These are phyloP conservation scores for Edaphochlamys debaryana DNA, from an alignment of 139 green algal genomes.

Conservation along the genomic window DNA sequence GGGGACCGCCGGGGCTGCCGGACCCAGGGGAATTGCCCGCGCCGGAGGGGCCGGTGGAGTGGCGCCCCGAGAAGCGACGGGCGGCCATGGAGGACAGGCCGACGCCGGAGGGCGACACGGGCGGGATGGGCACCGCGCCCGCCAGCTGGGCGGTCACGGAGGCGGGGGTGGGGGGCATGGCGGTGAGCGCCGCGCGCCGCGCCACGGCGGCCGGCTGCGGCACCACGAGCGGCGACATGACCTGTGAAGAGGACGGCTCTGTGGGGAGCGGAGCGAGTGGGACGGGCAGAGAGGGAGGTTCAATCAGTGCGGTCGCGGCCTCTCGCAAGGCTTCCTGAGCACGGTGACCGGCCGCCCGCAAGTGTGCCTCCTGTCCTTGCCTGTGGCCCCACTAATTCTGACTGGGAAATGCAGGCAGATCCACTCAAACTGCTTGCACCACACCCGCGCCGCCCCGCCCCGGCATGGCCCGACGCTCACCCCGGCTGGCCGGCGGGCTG, in stretches of 20 bases:
- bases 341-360: too few relatives aligned
- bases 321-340: too few relatives aligned
- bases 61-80: slow-evolving; percentile 20
- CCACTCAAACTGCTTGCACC: too few relatives aligned
- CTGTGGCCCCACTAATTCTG: too few relatives aligned
- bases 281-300: too few relatives aligned
- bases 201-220: neutral
- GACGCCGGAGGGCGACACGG: neutral
- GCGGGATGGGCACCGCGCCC: too few relatives aligned
- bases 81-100: slow-evolving; percentile 33
- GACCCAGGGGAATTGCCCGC: too few relatives aligned
- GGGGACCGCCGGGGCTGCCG: neutral
- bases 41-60: too few relatives aligned
- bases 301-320: too few relatives aligned
- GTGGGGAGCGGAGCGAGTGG: neutral
- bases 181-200: slow-evolving; percentile 3
- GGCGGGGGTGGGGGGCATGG: slow-evolving; percentile 11
- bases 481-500: slow-evolving; percentile 22
- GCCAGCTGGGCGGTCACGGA: slow-evolving; percentile 1
- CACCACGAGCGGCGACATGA: neutral
- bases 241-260: slow-evolving; percentile 14
- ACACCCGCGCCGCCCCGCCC: too few relatives aligned
- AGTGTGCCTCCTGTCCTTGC: too few relatives aligned
- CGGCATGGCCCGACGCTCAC: neutral
- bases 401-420: too few relatives aligned